Conservation (phyloP, 2,329 filamentous ascomycete genomes). For the Cucurbitaria berberidis region DNA sequence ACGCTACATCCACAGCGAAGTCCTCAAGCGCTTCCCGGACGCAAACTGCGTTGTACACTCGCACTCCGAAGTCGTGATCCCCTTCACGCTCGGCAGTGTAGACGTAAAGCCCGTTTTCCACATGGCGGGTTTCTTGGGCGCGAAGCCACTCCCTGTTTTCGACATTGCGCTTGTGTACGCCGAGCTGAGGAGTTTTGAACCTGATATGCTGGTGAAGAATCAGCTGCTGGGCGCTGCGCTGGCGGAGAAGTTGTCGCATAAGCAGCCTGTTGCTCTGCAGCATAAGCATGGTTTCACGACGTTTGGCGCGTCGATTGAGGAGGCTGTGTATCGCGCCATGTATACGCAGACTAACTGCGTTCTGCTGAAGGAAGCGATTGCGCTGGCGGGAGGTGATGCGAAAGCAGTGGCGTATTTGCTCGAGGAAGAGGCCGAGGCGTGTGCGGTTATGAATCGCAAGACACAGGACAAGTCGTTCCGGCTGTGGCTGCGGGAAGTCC, state of each 20-base stretch:
- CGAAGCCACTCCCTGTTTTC: conserved; percentile 15
- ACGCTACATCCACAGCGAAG: conserved; percentile 52
- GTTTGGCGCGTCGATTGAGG: conserved; percentile 46
- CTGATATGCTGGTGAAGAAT: conserved; percentile 39
- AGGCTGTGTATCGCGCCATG: conserved; percentile 51
- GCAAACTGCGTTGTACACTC: conserved; percentile 52
- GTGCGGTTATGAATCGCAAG: conserved; percentile 41
- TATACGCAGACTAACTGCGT: conserved; percentile 48
- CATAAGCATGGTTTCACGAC: conserved; percentile 54
- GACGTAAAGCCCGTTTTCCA: conserved; percentile 44
- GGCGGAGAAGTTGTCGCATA: conserved; percentile 18
- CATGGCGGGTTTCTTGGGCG: conserved; percentile 51
- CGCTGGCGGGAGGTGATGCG: conserved; percentile 36
- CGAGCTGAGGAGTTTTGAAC: conserved; percentile 28
- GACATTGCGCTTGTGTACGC: conserved; percentile 24
- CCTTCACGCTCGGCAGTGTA: conserved; percentile 46
- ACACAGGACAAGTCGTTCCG: conserved; percentile 48
- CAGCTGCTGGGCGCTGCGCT: conserved; percentile 28
- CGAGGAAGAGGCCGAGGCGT: conserved; percentile 46
- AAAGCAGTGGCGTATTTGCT: conserved; percentile 38
- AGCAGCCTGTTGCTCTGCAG: conserved; percentile 45
- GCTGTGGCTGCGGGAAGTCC: conserved; percentile 51
- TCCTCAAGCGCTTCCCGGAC: conserved; percentile 47
- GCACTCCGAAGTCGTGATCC: conserved; percentile 50
- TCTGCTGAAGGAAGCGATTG: conserved; percentile 42